phyloP scores from a whole-genome alignment of 2,329 filamentous ascomycete species.

The Colletotrichum eremochloae region DNA sequence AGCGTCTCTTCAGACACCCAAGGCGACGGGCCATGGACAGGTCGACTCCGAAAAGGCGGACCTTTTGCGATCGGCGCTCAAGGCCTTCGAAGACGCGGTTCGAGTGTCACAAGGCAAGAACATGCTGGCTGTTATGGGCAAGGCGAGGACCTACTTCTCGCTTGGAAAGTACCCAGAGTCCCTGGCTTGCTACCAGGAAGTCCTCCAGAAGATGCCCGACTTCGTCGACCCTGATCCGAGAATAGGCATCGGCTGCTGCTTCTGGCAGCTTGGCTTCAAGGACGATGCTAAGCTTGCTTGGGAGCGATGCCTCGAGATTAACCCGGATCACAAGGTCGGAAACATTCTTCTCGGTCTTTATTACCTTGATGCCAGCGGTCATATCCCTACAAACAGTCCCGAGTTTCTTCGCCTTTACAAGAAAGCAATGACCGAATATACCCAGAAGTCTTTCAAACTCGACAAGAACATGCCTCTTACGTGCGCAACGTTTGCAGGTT shows the following conservation, averaged over 20 bases:
- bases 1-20: slow-evolving; percentile 84
- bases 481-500: slow-evolving; percentile 89
- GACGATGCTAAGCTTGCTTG: slow-evolving; percentile 92
- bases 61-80: slow-evolving; percentile 85
- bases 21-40: slow-evolving; percentile 73
- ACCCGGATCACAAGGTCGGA: slow-evolving; percentile 86
- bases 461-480: slow-evolving; percentile 93
- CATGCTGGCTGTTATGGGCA: slow-evolving; percentile 91
- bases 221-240: slow-evolving; percentile 93
- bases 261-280: slow-evolving; percentile 96
- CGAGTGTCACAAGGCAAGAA: slow-evolving; percentile 88
- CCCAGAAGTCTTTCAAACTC: slow-evolving; percentile 91
- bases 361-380: slow-evolving; percentile 88
- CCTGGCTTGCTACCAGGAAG: slow-evolving; percentile 86
- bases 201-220: slow-evolving; percentile 86
- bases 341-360: slow-evolving; percentile 92
- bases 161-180: slow-evolving; percentile 89
- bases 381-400: slow-evolving; percentile 84
- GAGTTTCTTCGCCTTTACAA: slow-evolving; percentile 89
- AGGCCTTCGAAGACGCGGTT: slow-evolving; percentile 94
- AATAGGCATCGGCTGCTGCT: slow-evolving; percentile 95
- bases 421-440: slow-evolving; percentile 94
- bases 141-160: slow-evolving; percentile 87
- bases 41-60: slow-evolving; percentile 82
- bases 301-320: slow-evolving; percentile 87